A percentile compares a stretch with the other conserved stretches of the same genome.
These are phyloP conservation scores for Populus trichocarpa DNA, from an alignment of 441 rosid genomes.

Conservation along the genomic window DNA sequence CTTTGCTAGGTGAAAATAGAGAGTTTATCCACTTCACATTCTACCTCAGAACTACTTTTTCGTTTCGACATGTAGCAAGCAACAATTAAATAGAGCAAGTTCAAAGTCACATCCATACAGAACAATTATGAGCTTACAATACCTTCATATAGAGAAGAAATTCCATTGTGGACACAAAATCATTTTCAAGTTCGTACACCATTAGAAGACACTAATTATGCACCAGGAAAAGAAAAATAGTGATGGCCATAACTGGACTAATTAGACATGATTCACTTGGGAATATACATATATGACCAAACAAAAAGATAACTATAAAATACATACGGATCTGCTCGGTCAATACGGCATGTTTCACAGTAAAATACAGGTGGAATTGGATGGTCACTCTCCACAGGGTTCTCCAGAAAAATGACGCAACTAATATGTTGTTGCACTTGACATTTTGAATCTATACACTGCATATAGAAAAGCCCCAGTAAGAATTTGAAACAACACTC, in stretches of 20 bases:
- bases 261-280: background rate
- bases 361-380: constrained; percentile 60
- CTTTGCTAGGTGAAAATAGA: background rate
- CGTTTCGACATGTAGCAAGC: background rate
- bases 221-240: background rate
- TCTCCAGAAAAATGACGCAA: constrained; percentile 70
- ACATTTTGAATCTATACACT: constrained; percentile 75
- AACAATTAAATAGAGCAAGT: background rate
- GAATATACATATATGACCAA: background rate
- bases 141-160: background rate
- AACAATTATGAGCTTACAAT: background rate
- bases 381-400: constrained; percentile 50
- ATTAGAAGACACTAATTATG: background rate
- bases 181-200: background rate
- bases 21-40: background rate
- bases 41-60: background rate
- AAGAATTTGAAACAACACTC: background rate
- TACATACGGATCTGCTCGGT: constrained; percentile 85
- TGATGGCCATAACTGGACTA: background rate
- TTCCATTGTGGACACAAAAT: background rate
- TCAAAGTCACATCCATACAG: background rate
- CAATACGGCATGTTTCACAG: constrained; percentile 79
- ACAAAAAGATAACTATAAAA: background rate
- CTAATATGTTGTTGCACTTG: constrained; percentile 66
- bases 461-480: constrained; percentile 17